Evolutionary conservation across 129 eudicot species (phyloP).

Genomic region (Saposhnikovia divaricata): DNA sequence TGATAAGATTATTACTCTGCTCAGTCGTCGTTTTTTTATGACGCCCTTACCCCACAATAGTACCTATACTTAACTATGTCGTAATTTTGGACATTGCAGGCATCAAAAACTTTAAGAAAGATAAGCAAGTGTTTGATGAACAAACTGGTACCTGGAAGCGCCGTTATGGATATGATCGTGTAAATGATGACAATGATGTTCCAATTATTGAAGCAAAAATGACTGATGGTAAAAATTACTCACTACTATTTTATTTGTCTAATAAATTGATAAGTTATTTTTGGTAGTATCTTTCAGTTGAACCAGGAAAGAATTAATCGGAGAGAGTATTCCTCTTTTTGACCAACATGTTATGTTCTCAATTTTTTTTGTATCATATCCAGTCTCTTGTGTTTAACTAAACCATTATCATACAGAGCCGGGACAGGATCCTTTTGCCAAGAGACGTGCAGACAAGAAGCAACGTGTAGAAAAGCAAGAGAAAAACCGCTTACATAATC

Average conservation of each 20-base stretch:
- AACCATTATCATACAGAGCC: conserved; percentile 48
- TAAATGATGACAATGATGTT: conserved; percentile 76
- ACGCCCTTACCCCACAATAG: background rate
- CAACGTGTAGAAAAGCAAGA: conserved; percentile 82
- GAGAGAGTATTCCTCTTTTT: background rate
- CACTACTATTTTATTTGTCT: background rate
- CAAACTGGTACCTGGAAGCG: conserved; percentile 87
- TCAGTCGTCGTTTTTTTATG: background rate
- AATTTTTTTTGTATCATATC: background rate
- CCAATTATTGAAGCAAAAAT: conserved; percentile 90
- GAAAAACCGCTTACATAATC: conserved; percentile 59
- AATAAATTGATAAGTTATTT: background rate
- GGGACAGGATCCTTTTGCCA: conserved; percentile 94
- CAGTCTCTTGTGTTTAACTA: background rate
- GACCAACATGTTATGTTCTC: background rate
- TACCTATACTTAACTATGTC: background rate
- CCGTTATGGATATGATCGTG: conserved; percentile 83
- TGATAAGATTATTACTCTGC: background rate
- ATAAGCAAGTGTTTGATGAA: conserved; percentile 75
- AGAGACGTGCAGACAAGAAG: conserved; percentile 70
- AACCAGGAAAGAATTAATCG: background rate
- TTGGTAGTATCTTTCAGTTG: background rate
- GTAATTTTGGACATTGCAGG: conserved; percentile 31
- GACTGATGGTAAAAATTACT: conserved; percentile 61
- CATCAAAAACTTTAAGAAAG: conserved; percentile 67